phyloP scores from a whole-genome alignment of 345 rosid genomes.

The Zanthoxylum bungeanum region DNA sequence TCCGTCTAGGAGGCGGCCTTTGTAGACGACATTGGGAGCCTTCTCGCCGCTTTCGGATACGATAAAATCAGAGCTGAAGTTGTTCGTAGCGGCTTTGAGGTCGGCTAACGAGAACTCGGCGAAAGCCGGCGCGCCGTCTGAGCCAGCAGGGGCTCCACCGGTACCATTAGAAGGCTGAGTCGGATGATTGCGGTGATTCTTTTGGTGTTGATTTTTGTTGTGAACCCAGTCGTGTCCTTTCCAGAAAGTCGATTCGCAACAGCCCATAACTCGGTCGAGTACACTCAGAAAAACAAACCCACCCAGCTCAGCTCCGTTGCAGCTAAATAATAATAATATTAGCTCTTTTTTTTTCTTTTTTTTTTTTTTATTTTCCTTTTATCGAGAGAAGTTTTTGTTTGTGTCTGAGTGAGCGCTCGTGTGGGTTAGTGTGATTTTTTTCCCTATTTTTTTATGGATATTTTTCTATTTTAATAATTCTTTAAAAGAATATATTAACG shows the following conservation, averaged over 20 bases:
- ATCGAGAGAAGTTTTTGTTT: neutral
- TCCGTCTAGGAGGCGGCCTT: slow-evolving; percentile 52
- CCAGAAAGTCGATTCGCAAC: slow-evolving; percentile 48
- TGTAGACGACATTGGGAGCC: slow-evolving; percentile 78
- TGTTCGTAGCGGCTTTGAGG: slow-evolving; percentile 76
- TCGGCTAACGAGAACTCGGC: slow-evolving; percentile 70
- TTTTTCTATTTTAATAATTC: slow-evolving; percentile 4
- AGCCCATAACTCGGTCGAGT: slow-evolving; percentile 57
- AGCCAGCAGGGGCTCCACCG: slow-evolving; percentile 14
- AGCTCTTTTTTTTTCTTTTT: no score
- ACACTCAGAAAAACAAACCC: slow-evolving; percentile 19
- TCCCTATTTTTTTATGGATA: neutral
- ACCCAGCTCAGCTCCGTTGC: neutral
- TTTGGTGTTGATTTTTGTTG: slow-evolving; percentile 12
- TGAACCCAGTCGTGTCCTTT: slow-evolving; percentile 21
- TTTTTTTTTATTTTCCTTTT: neutral
- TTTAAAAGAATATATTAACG: no score
- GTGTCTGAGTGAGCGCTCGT: slow-evolving; percentile 10
- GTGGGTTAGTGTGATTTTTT: slow-evolving; percentile 12
- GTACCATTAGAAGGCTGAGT: slow-evolving; percentile 29
- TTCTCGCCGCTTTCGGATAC: slow-evolving; percentile 76
- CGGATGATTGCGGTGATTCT: slow-evolving; percentile 19
- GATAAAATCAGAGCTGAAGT: slow-evolving; percentile 68
- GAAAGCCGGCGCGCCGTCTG: slow-evolving; percentile 38
- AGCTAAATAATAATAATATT: neutral